Conservation (phyloP, 306 rosid species). For the Parietaria judaica region DNA sequence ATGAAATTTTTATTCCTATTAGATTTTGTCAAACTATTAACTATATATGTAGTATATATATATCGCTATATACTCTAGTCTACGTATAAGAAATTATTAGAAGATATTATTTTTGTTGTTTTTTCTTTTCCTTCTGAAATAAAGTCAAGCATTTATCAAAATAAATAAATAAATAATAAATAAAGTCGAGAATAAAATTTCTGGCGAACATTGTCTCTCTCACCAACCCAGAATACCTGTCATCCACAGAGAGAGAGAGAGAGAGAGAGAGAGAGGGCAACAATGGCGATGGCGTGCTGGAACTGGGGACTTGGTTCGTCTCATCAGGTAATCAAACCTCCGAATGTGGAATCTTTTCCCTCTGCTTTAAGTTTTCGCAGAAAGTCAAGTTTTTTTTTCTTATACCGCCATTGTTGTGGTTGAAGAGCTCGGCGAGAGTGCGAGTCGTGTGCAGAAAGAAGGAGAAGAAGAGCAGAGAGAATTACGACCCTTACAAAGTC, state of each 20-base stretch:
- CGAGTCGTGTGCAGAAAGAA: conserved; percentile 70
- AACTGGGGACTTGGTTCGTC: conserved; percentile 28
- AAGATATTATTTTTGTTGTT: background rate
- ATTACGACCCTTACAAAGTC: conserved; percentile 65
- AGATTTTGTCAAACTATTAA: too few relatives aligned
- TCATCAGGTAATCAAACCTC: conserved; percentile 26
- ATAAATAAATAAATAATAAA: too few relatives aligned
- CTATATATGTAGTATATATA: too few relatives aligned
- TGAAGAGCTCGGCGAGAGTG: conserved; percentile 26
- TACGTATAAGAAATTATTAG: background rate
- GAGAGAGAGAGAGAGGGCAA: background rate
- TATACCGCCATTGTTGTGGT: conserved; percentile 4
- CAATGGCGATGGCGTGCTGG: conserved; percentile 48
- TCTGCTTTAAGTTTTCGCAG: background rate
- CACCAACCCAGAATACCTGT: background rate
- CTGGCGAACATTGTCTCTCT: conserved; percentile 26
- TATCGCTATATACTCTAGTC: too few relatives aligned
- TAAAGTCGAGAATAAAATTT: conserved; percentile 14
- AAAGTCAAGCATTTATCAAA: too few relatives aligned
- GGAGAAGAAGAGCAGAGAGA: conserved; percentile 49
- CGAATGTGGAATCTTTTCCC: background rate
- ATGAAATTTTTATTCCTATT: too few relatives aligned
- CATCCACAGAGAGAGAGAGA: too few relatives aligned
- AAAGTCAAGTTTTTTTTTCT: background rate
- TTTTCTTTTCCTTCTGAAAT: background rate